Evolutionary conservation across 495 filamentous ascomycete species (phyloP), one percentile per base, ranked within the genome.

Genomic region (Lichina pygmaea): DNA sequence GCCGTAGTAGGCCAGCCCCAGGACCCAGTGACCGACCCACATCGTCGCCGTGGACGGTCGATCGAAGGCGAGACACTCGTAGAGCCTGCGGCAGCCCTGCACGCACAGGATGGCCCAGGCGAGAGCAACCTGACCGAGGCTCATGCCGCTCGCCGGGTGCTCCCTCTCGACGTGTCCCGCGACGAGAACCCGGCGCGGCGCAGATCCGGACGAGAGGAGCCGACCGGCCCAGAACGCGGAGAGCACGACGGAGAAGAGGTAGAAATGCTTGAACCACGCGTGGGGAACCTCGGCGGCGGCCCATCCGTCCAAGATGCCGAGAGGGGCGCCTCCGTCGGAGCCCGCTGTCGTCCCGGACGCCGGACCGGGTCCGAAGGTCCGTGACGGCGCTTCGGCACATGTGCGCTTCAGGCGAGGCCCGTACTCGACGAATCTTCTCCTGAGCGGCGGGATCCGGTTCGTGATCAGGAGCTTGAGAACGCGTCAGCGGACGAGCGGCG

Each of bases 221-320:
- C 93, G 81, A 36, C 54, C 40, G 0, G 62, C 66, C 86, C 89
- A 94, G 58, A 93, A 81, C 4, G 75, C 45, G 0, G 77, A 86
- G 39, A 73, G 77, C 6, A 62, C 51, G 2, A 86, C 51, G 0
- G 79, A 91, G 16, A 71, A 54, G 34, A 81, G 54, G 54, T 97
- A 97, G 59, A 93, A 97, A 46, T 85, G 77, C 7, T 61, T 66
- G 60, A 97, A 97, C 66, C 76, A 97, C 44, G 66, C 62, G 57
- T 94, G 89, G 4, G 91, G 85, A 9, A 95, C 78, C 54, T 59
- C 63, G 52, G 67, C 54, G 39, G 57, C 59, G 36, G 70, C 65
- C 9, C 75, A 48, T 44, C 50, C 53, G 52, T 78, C 76, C 34
- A 79, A 65, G 7, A 59, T 1, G 15, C 36, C 41, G 39, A 2